Evolutionary conservation across 2,329 filamentous ascomycete species (phyloP), one percentile per base, ranked within the genome.

Genomic region (Monilinia laxa): DNA sequence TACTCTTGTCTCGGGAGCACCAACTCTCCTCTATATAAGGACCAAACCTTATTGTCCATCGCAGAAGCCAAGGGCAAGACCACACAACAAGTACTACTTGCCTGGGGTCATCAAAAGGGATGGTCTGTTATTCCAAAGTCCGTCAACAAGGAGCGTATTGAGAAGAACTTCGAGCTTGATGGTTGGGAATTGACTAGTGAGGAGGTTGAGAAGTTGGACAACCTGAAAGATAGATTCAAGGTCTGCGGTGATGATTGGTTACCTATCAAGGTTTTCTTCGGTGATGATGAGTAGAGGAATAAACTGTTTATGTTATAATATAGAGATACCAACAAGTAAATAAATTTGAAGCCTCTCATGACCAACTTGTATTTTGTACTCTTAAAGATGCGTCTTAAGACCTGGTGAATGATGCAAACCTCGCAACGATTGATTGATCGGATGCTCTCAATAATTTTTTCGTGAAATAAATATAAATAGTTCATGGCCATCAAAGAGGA

Each of bases 41-140:
- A 92, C 78, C 75, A 83, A 71, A 85, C 83, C 23, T 81, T 93
- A 35, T 80, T 83, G 67, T 79, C 82, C 68, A 80, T 92, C 62
- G 90, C 90, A 42, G 80, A 88, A 76, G 79, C 78, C 71, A 90
- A 90, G 80, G 84, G 84, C 75, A 88, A 87, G 81, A 87, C 87
- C 18, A 82, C 85, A 12, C 88, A 93, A 81, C 90, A 96, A 82
- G 85, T 93, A 63, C 80, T 95, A 73, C 80, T 96, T 70, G 82
- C 87, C 73, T 96, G 92, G 91, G 92, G 91, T 70, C 80, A 96
- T 65, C 86, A 90, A 77, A 88, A 92, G 76, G 91, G 90, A 68
- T 92, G 89, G 82, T 90, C 87, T 71, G 91, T 96, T 63, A 92
- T 96, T 74, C 92, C 92, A 74, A 96, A 96, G 84, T 90, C 86